Conservation (phyloP, 768 basidiomycete species). For the Fistulinella prunicolor region DNA sequence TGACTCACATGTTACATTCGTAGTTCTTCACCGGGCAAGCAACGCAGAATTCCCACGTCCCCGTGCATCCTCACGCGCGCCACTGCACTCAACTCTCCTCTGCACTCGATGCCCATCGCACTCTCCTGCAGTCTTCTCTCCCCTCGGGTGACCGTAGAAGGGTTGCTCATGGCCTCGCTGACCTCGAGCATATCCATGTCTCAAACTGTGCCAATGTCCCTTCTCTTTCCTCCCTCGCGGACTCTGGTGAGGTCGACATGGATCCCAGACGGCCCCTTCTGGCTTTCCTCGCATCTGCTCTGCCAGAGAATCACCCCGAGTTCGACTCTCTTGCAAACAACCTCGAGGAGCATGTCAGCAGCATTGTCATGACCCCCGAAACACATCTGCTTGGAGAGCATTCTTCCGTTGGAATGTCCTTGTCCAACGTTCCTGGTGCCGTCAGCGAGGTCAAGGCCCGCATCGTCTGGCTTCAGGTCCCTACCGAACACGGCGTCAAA, state of each 20-base stretch:
- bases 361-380: conserved; percentile 45
- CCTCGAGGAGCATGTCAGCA: conserved; percentile 47
- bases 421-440: conserved; percentile 60
- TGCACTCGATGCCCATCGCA: conserved; percentile 30
- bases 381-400: conserved; percentile 46
- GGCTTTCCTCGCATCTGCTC: conserved; percentile 77
- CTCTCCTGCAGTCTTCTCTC: conserved; percentile 27
- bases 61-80: conserved; percentile 49
- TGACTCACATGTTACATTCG: conserved; percentile 7
- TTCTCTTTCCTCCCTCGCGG: conserved; percentile 3
- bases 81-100: conserved; percentile 47
- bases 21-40: conserved; percentile 75
- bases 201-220: conserved; percentile 57
- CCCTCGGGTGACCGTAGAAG: conserved; percentile 7
- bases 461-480: conserved; percentile 81
- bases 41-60: conserved; percentile 25
- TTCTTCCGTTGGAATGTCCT: conserved; percentile 34
- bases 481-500: conserved; percentile 55
- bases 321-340: conserved; percentile 47
- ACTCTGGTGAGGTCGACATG: conserved; percentile 28
- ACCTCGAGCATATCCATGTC: conserved; percentile 44
- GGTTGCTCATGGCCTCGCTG: conserved; percentile 16
- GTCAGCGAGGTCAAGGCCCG: conserved; percentile 78
- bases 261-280: conserved; percentile 59
- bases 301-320: conserved; percentile 40